Evolutionary conservation across 495 filamentous ascomycete genomes (phyloP).

Genomic region (Elasticomyces elasticus): DNA sequence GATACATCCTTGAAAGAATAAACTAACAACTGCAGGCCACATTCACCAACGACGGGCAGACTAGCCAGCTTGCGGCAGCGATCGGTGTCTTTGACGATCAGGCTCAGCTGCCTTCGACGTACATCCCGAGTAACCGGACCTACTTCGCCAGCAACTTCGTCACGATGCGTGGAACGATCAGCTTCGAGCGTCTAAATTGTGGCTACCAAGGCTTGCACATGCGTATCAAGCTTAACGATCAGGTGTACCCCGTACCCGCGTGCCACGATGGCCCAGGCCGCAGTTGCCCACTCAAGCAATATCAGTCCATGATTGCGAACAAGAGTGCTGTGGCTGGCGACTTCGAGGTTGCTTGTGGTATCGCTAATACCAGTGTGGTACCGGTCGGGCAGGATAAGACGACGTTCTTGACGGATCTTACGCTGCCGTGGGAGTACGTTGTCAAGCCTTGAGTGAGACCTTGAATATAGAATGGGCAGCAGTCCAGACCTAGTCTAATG

Average conservation of each 20-base stretch:
- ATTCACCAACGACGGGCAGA: constrained; percentile 51
- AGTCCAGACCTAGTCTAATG: too few species aligned
- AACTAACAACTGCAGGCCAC: too few species aligned
- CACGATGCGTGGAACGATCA: constrained; percentile 35
- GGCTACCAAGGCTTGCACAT: neutral
- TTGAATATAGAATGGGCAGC: too few species aligned
- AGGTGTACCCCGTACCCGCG: constrained; percentile 6
- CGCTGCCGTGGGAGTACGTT: constrained; percentile 10
- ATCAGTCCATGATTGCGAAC: constrained; percentile 3
- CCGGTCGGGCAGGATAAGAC: constrained; percentile 12
- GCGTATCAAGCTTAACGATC: constrained; percentile 10
- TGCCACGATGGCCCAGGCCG: constrained; percentile 10
- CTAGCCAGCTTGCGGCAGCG: constrained; percentile 44
- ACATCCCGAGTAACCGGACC: constrained; percentile 31
- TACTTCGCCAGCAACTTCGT: constrained; percentile 39
- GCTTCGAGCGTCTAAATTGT: constrained; percentile 17
- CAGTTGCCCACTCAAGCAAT: constrained; percentile 10
- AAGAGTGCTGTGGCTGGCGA: constrained; percentile 6
- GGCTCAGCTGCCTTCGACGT: constrained; percentile 32
- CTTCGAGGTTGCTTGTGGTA: constrained; percentile 11
- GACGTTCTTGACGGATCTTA: constrained; percentile 14
- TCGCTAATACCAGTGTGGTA: constrained; percentile 11
- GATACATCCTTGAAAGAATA: too few species aligned
- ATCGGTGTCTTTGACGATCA: constrained; percentile 47
- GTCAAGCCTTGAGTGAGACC: constrained; percentile 9